phyloP scores from a whole-genome alignment of 192 early-diverging fungal genomes.

The Oehlia diaphana region DNA sequence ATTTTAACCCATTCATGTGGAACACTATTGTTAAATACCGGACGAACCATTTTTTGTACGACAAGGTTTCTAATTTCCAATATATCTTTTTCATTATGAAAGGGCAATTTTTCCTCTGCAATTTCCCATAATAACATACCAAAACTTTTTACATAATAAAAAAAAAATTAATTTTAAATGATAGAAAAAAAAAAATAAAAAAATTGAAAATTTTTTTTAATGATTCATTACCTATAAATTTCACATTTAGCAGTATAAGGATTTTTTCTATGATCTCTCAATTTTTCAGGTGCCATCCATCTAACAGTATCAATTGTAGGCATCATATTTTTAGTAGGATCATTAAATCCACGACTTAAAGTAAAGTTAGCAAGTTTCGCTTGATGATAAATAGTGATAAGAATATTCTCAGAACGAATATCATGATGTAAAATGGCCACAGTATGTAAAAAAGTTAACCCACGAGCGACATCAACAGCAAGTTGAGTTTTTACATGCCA shows the following conservation, averaged over 20 bases:
- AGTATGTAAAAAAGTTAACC: conserved; percentile 23
- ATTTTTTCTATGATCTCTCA: conserved; percentile 15
- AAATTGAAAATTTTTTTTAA: not conserved
- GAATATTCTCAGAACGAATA: conserved; percentile 1
- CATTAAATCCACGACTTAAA: conserved; percentile 17
- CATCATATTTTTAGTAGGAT: not conserved
- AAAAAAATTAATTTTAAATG: not conserved
- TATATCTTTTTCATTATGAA: conserved; percentile 15
- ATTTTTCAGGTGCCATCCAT: conserved; percentile 16
- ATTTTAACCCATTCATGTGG: not conserved
- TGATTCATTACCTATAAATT: conserved; percentile 2
- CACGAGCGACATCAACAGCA: conserved; percentile 14
- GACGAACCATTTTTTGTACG: not conserved
- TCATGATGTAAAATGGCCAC: conserved; percentile 26
- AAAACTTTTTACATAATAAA: conserved; percentile 12
- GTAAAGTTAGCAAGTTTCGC: conserved; percentile 17
- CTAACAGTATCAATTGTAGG: conserved; percentile 14
- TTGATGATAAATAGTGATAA: not conserved
- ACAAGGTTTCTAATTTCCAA: conserved; percentile 9
- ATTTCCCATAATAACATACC: conserved; percentile 29
- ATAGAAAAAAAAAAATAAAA: not conserved
- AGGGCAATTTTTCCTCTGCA: conserved; percentile 19
- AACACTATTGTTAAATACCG: not conserved
- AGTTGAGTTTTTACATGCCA: conserved; percentile 9
- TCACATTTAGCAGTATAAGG: conserved; percentile 2